Base-by-base conservation (phyloP, 176 grass and related monocot species). In the Oryza coarctata region DNA sequence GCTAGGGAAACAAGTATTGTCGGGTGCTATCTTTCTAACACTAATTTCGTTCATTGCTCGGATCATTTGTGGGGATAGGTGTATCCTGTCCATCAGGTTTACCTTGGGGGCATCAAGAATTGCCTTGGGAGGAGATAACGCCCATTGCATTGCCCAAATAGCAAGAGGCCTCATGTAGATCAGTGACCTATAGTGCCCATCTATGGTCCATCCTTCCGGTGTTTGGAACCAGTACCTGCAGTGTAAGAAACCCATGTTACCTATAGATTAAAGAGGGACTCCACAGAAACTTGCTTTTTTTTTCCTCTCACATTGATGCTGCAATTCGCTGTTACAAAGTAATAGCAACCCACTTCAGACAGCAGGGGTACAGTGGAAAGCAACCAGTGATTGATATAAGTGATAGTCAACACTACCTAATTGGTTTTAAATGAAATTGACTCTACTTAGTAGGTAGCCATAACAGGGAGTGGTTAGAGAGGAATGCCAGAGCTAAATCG, bases 221-320 rank as follows among this genome's bases (percentile, higher is more conserved):
- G 96, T 99, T 65, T 99, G 96, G 80, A 99, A 99, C 92, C 90
- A 93, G 86, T 95, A 99, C 73, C 96, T 99, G 41, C 68, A 85
- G 41, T 34, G 65, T 4, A 68, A 7, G 12, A 78, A 50, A 84
- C 5, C 26, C 7, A 6, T 65, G 73, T 76, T 35, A 73, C 3
- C 15, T 39, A 79, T 1, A 22, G 14, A 45, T 45, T 13, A 3
- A 20, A 52, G 5, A 14, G 43, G 35, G 35, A 6, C 35, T 36
- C 35, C 5, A 33, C 5, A 36, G 35, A 36, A 36, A 36, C 5
- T 36, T 36, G 35, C 35, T 6, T 36, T 6, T 36, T 6, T 36
- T 36, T 36, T 36, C 35, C 35, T 36, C 12, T 11, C 9, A 43
- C 68, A 63, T 7, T 18, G 36, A 32, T 15, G 23, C 13, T 30